These are phyloP conservation scores for Prunus yedoensis DNA, from an alignment of 331 rosid genomes.

Conservation along the genomic window DNA sequence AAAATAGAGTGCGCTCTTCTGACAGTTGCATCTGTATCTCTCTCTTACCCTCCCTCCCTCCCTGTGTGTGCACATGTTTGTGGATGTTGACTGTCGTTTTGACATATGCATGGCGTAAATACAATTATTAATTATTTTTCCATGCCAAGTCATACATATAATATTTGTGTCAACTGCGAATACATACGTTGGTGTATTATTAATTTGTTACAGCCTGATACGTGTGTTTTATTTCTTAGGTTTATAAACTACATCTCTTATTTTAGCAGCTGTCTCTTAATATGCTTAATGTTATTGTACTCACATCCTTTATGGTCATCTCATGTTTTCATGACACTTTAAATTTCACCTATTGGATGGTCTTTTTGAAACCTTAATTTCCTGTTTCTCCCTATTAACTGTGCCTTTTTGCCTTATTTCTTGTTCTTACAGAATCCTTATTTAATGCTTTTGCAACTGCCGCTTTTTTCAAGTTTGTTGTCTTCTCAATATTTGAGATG, in stretches of 20 bases:
- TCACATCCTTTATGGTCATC: not conserved
- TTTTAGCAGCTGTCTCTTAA: not conserved
- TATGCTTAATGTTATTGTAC: not conserved
- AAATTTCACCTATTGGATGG: not conserved
- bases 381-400: slow-evolving; percentile 16
- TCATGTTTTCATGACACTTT: not conserved
- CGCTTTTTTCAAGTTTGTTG: slow-evolving; percentile 94
- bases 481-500: slow-evolving; percentile 94
- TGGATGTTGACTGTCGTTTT: no score
- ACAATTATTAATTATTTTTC: no score
- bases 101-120: no score
- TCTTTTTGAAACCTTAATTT: not conserved
- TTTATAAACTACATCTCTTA: not conserved
- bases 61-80: no score
- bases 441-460: slow-evolving; percentile 98
- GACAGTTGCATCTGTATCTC: no score
- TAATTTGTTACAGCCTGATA: not conserved
- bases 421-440: slow-evolving; percentile 68
- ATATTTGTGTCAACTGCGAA: no score
- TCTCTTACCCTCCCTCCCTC: not conserved
- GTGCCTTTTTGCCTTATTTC: slow-evolving; percentile 22
- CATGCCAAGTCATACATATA: no score
- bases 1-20: no score
- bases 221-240: not conserved
- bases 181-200: no score